Base-by-base conservation (phyloP, 352 stramenopile species). In the Phytophthora quininea region DNA sequence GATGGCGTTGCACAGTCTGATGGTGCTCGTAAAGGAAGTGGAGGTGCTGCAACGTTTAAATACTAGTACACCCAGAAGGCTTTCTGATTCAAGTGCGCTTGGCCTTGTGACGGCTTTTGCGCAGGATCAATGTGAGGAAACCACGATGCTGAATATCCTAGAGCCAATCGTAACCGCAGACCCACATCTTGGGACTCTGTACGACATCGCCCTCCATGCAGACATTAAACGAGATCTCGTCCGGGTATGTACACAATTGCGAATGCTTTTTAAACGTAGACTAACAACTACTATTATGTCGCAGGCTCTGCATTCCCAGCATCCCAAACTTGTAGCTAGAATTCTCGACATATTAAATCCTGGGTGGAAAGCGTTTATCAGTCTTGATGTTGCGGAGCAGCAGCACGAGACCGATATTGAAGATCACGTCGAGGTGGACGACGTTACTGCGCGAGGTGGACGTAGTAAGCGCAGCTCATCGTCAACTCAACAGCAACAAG, bases 251-350 rank as follows among this genome's bases (percentile, higher is more conserved):
- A 42, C 10, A 43, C 33, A 1, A 9, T 54, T 43, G 5, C 40
- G 10, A 7, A 35, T 54, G 29, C 1, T 24, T 49, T 1, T 37
- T 31, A 33, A 4, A 45, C 55, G 9, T 40, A 24, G 11, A 64
- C 62, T 69, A 52, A 62, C 14, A n/a, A 24, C 29, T 47, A 19
- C 46, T 54, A 29, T 14, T 61, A 9, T 58, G 33, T 19, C 56
- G 11, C 47, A 92, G 84, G 58, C 62, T 0, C 54, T 93, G 42
- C 91, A 93, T 52, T 89, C 90, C 48, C 66, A 80, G 24, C 77
- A 89, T n/a, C 85, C 85, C 31, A 71, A 80, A 30, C 43, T 70
- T 0, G 70, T 88, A 3, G 71, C 76, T 47, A 51, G 55, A n/a
- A 69, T 87, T 43, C 69, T 93, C 9, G 64, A 86, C 56, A 54